Base-by-base conservation (phyloP, 106 monocot genomes). In the Platanthera zijinensis region DNA sequence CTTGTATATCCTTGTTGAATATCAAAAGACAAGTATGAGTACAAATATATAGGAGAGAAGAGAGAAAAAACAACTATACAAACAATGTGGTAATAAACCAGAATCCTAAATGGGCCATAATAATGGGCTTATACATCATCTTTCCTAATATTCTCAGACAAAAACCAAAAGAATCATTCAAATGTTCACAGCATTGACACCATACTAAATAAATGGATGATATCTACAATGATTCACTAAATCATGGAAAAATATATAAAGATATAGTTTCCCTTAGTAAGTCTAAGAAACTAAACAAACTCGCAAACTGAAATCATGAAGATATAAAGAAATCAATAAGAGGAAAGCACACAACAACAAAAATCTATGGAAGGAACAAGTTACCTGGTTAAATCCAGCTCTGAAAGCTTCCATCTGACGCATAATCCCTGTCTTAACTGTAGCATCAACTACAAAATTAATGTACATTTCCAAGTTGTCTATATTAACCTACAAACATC, bases 321-420 rank as follows among this genome's bases (percentile, higher is more conserved):
- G 59, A 19, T 21, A 61, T 61, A 21, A 61, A 62, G 39, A 39
- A 39, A 39, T 39, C 39, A 39, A 39, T 39, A 39, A 39, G 39
- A 39, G 39, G 39, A 39, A 39, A 25, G 25, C 39, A 39, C 39
- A 39, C 39, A 39, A 3, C 39, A 48, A 17, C 6, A 7, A 70
- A 45, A 70, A 70, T 7, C 8, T 4, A 17, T 51, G 51, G 12
- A 72, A 51, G n/a, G 6, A 72, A 51, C 50, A 8, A 71, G 68
- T 57, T 83, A 88, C 99, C 94, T 99, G 99, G 74, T 94, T 99
- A 47, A 99, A 99, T 1, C 99, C 99, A 70, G 82, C 84, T 78
- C 89, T 84, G 83, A 99, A 90, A 72, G 94, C 99, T 74, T 99
- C 94, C 75, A 99, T 85, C 62, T 99, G 99, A 74, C 92, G 82